phyloP scores from a whole-genome alignment of 805 yeast species.

The Yamadazyma insecticola region DNA sequence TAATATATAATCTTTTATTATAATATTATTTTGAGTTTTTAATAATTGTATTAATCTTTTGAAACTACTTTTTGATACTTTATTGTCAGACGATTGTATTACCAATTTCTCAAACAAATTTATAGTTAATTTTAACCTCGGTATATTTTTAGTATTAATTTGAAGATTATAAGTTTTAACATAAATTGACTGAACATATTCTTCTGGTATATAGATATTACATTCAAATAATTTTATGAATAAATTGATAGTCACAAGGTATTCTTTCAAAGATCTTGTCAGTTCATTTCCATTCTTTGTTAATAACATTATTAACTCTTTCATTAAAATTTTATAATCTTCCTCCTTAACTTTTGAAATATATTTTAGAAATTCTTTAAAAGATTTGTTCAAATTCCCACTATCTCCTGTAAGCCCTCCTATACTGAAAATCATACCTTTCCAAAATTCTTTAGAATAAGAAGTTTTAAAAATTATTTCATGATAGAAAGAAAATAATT shows the following conservation, averaged over 20 bases:
- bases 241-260: slow-evolving; percentile 20
- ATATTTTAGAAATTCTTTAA: slow-evolving; percentile 26
- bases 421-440: slow-evolving; percentile 48
- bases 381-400: slow-evolving; percentile 37
- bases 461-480: not conserved
- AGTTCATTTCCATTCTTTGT: slow-evolving; percentile 9
- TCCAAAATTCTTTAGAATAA: slow-evolving; percentile 40
- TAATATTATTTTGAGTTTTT: slow-evolving; percentile 3
- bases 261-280: slow-evolving; percentile 15
- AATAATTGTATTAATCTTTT: slow-evolving; percentile 4
- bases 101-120: slow-evolving; percentile 41
- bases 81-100: slow-evolving; percentile 5
- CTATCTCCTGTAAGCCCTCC: slow-evolving; percentile 56
- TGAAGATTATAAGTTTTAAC: slow-evolving; percentile 54
- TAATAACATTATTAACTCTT: slow-evolving; percentile 15
- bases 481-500: slow-evolving; percentile 5
- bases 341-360: not conserved
- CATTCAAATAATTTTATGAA: slow-evolving; percentile 39
- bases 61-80: slow-evolving; percentile 1
- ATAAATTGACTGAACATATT: slow-evolving; percentile 32
- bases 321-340: slow-evolving; percentile 6
- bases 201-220: slow-evolving; percentile 27
- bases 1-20: slow-evolving; percentile 3
- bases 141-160: slow-evolving; percentile 40
- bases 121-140: slow-evolving; percentile 36